These are phyloP conservation scores for Penicillium cosmopolitanum DNA, from an alignment of 495 filamentous ascomycete genomes.

Conservation along the genomic window DNA sequence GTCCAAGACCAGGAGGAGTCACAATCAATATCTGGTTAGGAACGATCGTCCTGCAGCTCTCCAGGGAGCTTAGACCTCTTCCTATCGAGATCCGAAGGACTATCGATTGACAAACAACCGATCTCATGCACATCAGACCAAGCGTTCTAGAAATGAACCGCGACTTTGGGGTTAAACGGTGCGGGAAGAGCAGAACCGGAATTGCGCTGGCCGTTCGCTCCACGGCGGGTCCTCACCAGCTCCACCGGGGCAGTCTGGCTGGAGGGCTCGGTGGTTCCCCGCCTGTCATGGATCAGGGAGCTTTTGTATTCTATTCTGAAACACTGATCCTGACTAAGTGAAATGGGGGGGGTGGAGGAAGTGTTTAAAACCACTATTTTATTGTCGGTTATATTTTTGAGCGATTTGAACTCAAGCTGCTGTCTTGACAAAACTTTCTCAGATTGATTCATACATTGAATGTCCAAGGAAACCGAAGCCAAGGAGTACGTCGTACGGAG, in stretches of 20 bases:
- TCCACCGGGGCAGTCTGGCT: constrained; percentile 7
- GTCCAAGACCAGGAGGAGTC: constrained; percentile 2
- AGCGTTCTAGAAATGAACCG: neutral
- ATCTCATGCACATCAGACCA: neutral
- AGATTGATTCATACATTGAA: neutral
- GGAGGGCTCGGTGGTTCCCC: neutral
- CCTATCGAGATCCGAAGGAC: neutral
- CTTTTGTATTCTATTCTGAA: constrained; percentile 4
- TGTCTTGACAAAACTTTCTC: neutral
- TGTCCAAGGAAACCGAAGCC: neutral
- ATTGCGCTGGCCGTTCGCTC: constrained; percentile 12
- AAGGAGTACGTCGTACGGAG: neutral
- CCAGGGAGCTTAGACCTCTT: neutral
- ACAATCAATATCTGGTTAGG: neutral
- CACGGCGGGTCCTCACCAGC: neutral
- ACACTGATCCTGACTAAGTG: constrained; percentile 1
- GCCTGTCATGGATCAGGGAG: neutral
- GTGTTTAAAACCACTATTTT: neutral
- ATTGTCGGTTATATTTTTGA: neutral
- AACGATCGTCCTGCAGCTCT: neutral
- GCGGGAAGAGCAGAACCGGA: constrained; percentile 7
- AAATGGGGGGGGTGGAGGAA: neutral
- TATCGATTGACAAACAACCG: neutral
- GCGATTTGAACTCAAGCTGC: neutral
- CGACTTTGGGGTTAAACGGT: constrained; percentile 1